Percentiles rank a stretch among this genome's conserved stretches.
Conservation (phyloP, 768 basidiomycete species). For the Dentipellis fragilis region DNA sequence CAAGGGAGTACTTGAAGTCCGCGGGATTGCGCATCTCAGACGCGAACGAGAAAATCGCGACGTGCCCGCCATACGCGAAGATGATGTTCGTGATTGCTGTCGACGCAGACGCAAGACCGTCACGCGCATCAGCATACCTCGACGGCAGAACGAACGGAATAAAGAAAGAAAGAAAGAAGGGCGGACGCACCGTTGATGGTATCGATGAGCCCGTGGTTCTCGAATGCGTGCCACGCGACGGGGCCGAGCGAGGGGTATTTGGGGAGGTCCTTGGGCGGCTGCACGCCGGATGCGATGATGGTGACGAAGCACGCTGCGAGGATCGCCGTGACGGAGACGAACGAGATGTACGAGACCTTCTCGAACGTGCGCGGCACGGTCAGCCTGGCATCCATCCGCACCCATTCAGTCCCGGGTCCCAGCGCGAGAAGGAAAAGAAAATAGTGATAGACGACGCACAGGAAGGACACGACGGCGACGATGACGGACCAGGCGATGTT, state of each 20-base stretch:
- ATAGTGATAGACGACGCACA: not conserved
- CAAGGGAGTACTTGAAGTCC: slow-evolving; percentile 2
- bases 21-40: not conserved
- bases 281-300: not conserved
- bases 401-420: too few species aligned
- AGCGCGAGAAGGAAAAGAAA: not conserved
- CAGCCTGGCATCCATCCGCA: not conserved
- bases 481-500: slow-evolving; percentile 1
- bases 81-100: slow-evolving; percentile 1
- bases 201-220: not conserved
- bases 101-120: not conserved
- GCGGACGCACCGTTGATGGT: not conserved
- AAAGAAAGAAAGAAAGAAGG: not conserved
- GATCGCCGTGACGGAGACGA: not conserved
- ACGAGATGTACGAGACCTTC: slow-evolving; percentile 1
- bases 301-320: not conserved
- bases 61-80: slow-evolving; percentile 1
- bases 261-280: not conserved
- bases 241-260: not conserved
- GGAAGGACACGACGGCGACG: not conserved
- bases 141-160: too few species aligned
- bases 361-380: slow-evolving; percentile 1
- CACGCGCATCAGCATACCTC: too few species aligned
- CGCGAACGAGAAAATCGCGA: slow-evolving; percentile 1
- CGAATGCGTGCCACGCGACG: not conserved